Percentiles rank a stretch among this genome's conserved stretches.
phyloP scores from a whole-genome alignment of 768 basidiomycete genomes.

The Lentinula guzmanii region DNA sequence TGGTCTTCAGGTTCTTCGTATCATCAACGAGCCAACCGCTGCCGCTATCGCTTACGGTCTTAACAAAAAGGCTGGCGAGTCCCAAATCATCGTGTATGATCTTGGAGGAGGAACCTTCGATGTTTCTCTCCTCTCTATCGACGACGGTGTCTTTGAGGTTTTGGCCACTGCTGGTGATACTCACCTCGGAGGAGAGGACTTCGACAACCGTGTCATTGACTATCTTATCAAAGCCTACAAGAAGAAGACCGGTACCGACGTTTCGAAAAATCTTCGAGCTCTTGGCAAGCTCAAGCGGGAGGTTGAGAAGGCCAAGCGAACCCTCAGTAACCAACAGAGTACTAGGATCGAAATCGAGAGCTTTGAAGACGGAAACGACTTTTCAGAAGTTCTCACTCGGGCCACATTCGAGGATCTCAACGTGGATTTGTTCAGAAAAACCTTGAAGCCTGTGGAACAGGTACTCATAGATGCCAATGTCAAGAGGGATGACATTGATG shows the following conservation, averaged over 20 bases:
- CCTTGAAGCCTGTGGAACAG: constrained; percentile 99
- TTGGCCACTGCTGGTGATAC: constrained; percentile 92
- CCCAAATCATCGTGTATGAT: constrained; percentile 96
- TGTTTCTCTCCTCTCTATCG: constrained; percentile 92
- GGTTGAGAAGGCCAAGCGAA: constrained; percentile 94
- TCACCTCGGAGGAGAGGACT: constrained; percentile 94
- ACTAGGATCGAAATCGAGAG: constrained; percentile 93
- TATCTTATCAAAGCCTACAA: constrained; percentile 87
- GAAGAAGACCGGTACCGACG: constrained; percentile 87
- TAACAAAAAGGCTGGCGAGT: constrained; percentile 92
- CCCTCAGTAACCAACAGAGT: constrained; percentile 83
- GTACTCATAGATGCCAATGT: constrained; percentile 96
- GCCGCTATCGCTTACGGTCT: constrained; percentile 98
- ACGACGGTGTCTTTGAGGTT: constrained; percentile 90
- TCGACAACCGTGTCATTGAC: constrained; percentile 90
- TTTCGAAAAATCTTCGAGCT: constrained; percentile 71
- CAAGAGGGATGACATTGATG: constrained; percentile 95
- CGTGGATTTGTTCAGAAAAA: constrained; percentile 99
- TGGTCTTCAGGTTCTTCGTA: constrained; percentile 91
- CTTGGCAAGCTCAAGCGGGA: constrained; percentile 91
- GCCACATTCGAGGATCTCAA: constrained; percentile 99
- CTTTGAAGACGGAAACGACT: constrained; percentile 95
- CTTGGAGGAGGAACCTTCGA: constrained; percentile 99
- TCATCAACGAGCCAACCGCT: constrained; percentile 97
- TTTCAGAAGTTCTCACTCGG: constrained; percentile 93